Evolutionary conservation across 306 rosid genomes (phyloP), one percentile per base, ranked within the genome.

Genomic region (Chamaecrista fasciculata): DNA sequence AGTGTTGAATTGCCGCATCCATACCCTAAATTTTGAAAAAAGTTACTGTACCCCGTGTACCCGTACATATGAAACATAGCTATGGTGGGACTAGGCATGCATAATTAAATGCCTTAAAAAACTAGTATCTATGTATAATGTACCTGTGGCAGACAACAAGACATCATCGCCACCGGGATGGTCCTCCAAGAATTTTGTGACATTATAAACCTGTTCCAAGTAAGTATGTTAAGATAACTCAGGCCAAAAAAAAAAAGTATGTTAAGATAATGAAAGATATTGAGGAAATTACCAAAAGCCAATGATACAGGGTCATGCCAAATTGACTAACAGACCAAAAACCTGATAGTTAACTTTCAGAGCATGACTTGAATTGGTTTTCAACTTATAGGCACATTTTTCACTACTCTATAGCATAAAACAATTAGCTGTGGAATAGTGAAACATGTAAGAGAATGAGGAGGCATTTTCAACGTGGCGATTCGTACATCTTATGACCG

Each of bases 101-200:
- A 60, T 20, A 6, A 36, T 23, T 44, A 65, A 9, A 9, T 37
- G 15, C 2, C n/a, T 37, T n/a, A 1, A 29, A 36, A 40, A 57
- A 53, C 12, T 66, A 6, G 15, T 28, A 11, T 0, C 39, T 36
- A 62, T 15, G 26, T 78, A 7, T 58, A 34, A 34, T n/a, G 16
- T 74, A 91, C 97, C 97, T 82, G 88, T 76, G 59, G 79, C 72
- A 8, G 92, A 71, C 77, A 88, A 20, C 69, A 91, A 60, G 70
- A 91, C 96, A 20, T 91, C 97, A 73, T 84, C 97, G 12, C 97
- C 97, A 48, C 97, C 97, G 36, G 96, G 97, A 71, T 91, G 97
- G 58, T 91, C 97, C n/a, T 91, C 91, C 65, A 91, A 74, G 86
- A 91, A 91, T 40, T 81, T 84, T 33, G 97, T 88, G 43, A 86